Base-by-base conservation (phyloP, 2,329 filamentous ascomycete genomes). In the Myrmaecium sp. region DNA sequence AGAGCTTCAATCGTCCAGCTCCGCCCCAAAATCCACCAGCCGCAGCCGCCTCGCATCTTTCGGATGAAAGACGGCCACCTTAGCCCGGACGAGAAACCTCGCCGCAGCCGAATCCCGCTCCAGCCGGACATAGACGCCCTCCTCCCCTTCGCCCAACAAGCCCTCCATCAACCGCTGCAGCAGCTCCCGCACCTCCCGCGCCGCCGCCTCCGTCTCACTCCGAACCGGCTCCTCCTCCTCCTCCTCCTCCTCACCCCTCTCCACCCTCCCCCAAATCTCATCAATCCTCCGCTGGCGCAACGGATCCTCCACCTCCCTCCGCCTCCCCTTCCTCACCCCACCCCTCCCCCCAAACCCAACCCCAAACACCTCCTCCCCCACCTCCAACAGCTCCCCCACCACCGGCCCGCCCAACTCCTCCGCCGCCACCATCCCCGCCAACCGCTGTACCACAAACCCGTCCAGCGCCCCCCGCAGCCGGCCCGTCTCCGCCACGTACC, bases 381-480 rank as follows among this genome's bases (percentile, higher is more conserved):
- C 72, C 52, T 77, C 69, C 42, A 76, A 60, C 38, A 74, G 59
- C 36, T 81, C 75, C 3, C 82, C 79, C 1, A 84, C 79, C 7
- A 83, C 74, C 0, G 82, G 81, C 0, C 82, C 81, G 5, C 82
- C 82, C 1, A 84, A 61, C 42, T 83, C 78, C 52, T 91, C 82
- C 1, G 79, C 78, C 5, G 80, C 81, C 22, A 92, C 59, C 69
- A 86, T 78, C 3, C 66, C 54, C 1, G 77, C 76, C 1, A 92
- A 61, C 21, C 69, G 64, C 22, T 69, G 56, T 33, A 79, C 68
- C 30, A 86, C 73, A 42, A 91, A 91, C 10, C 55, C 56, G 35
- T 74, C 67, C 29, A 91, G 61, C 0, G 67, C 61, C 30, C 62
- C 64, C 29, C 77, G 65, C 10, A 89, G 55, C 21, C 55, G 59